Evolutionary conservation across 371 early-diverging fungal species (phyloP), one percentile per base, ranked within the genome.

Genomic region (Mucor piriformis): DNA sequence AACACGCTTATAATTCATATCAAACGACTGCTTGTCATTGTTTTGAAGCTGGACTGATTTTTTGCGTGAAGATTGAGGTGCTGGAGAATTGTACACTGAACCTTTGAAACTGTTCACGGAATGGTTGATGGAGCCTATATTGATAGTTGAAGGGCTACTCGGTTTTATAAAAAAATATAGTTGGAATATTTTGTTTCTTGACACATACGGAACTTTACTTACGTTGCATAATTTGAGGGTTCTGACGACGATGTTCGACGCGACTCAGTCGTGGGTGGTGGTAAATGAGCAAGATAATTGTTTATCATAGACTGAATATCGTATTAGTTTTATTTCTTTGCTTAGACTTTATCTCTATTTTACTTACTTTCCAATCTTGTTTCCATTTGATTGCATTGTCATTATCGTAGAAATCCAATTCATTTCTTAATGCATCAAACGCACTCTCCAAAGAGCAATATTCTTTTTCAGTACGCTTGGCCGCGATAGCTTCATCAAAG

Each of bases 401-500:
- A 24, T 52, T 52, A 15, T 37, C 38, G 15, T 52, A 7, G 38
- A 52, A 52, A 52, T 52, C 15, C 24, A 52, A 38, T 25, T 52
- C 52, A 16, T 35, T 11, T 52, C 24, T 52, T 52, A 52, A 52
- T 52, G 52, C 52, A 52, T 52, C 52, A 38, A 52, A 52, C 52
- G 52, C 52, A 38, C 52, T 52, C 52, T 52, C 52, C 40, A 52
- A 38, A 52, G 40, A 52, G 52, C 52, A 52, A 52, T 52, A 38
- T 38, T n/a, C 52, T 37, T 52, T 52, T 52, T 52, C 52, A 52
- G 23, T 52, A 20, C 40, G 40, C 52, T 52, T 52, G 52, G 52
- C 52, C 38, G 37, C 52, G 52, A 52, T 52, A 38, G 52, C 52
- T 52, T 52, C 52, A 52, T 52, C 52, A 52, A 52, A 52, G 52